These are phyloP conservation scores for Fraxinus nigra DNA, from an alignment of 305 asterid genomes.

Conservation along the genomic window DNA sequence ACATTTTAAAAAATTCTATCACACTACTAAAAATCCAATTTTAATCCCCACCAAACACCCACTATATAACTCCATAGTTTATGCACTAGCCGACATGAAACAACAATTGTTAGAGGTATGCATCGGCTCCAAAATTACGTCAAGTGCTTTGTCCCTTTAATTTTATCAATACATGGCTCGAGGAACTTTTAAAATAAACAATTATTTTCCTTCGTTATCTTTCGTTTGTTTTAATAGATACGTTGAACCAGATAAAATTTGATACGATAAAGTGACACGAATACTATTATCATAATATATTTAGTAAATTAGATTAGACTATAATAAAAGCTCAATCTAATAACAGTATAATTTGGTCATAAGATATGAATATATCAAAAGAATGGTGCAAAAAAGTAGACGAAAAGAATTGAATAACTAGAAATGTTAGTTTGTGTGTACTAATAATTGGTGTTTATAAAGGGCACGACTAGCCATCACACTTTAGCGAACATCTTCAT, in stretches of 20 bases:
- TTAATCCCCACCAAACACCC: too few relatives aligned
- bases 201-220: neutral
- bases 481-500: slow-evolving; percentile 64
- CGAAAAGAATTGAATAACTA: slow-evolving; percentile 34
- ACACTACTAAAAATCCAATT: too few relatives aligned
- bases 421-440: slow-evolving; percentile 26
- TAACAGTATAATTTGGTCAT: neutral
- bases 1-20: too few relatives aligned
- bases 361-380: neutral
- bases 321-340: too few relatives aligned
- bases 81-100: neutral
- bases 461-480: slow-evolving; percentile 26
- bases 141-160: neutral
- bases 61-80: neutral
- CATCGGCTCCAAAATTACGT: neutral
- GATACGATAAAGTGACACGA: neutral
- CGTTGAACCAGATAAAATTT: neutral
- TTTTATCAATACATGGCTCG: neutral
- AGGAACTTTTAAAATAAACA: neutral
- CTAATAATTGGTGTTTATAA: slow-evolving; percentile 61
- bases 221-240: neutral
- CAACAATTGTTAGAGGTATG: neutral
- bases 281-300: neutral
- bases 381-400: slow-evolving; percentile 4
- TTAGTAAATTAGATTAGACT: neutral